Base-by-base conservation (phyloP, 305 asterid genomes). In the Withania somnifera region DNA sequence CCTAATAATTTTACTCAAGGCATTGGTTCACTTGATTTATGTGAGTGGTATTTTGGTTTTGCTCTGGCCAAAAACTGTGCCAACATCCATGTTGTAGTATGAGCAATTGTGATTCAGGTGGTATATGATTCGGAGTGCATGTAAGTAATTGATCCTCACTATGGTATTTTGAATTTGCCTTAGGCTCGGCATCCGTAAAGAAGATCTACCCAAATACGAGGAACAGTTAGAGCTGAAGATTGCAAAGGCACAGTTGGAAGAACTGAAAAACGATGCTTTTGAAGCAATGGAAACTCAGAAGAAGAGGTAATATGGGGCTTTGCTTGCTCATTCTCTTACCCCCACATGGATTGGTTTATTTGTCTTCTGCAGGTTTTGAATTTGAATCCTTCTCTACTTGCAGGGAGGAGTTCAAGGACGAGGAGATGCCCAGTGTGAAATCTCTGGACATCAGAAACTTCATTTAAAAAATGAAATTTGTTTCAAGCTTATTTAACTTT, bases 251-350 rank as follows among this genome's bases (percentile, higher is more conserved):
- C 98, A 94, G 57, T 83, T 94, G 52, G 95, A 91, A 83, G 97
- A 92, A 86, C 87, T 95, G 86, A 90, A 94, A 87, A 94, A 92
- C 90, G 97, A 91, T 36, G 92, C 89, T 11, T 3, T 85, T 79
- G 98, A 92, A 81, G 99, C 98, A 78, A 95, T 95, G 99, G 97
- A 92, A n/a, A 90, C 96, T 81, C 98, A 95, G 86, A 92, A 91
- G 92, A 94, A 94, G 85, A 50, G 95, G 98, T 93, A 89, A 60
- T 54, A 56, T 84, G 60, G 36, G 58, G 24, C 84, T 71, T 71
- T 71, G 79, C 11, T 71, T 71, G 57, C 38, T 71, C 38, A 71
- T 42, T 71, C 22, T 71, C 78, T 22, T 42, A 42, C 4, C 52
- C 5, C 53, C 6, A 17, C 52, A 36, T 36, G 17, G 53, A 19